Conservation (phyloP, 345 rosid genomes). For the Cardamine occulta region DNA sequence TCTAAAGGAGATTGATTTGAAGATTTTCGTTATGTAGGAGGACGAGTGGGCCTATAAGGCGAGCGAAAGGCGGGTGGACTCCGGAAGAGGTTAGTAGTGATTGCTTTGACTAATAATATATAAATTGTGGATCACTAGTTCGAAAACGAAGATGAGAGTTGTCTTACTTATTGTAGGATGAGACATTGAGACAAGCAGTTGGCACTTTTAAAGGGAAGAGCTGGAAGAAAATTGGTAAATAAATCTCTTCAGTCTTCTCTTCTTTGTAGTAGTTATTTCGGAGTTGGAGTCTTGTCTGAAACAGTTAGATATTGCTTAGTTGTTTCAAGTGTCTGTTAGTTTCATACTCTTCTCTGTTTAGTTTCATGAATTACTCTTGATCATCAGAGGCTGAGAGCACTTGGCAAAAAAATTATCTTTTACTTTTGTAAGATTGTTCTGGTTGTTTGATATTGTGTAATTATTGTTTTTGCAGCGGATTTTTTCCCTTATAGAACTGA, state of each 20-base stretch:
- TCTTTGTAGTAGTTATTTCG: neutral
- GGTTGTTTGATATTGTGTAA: neutral
- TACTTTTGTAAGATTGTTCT: conserved; percentile 11
- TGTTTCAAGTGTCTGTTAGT: neutral
- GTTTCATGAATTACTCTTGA: neutral
- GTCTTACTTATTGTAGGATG: conserved; percentile 67
- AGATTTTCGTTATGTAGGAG: conserved; percentile 60
- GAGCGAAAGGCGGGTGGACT: conserved; percentile 99
- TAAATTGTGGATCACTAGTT: neutral
- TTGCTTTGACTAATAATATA: neutral
- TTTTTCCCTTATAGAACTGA: conserved; percentile 85
- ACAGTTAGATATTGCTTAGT: neutral
- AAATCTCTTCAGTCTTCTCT: conserved; percentile 15
- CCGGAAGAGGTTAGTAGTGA: conserved; percentile 71
- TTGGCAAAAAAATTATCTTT: neutral
- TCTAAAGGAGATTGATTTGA: conserved; percentile 28
- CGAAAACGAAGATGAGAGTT: conserved; percentile 7
- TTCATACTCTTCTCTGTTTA: neutral
- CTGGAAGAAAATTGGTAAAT: conserved; percentile 86
- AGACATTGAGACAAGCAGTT: conserved; percentile 82
- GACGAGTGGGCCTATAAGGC: conserved; percentile 92
- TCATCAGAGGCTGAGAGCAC: conserved; percentile 1
- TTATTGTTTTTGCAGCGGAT: conserved; percentile 63
- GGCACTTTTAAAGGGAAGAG: conserved; percentile 70
- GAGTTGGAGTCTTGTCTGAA: neutral